Base-by-base conservation (phyloP, 768 basidiomycete genomes). In the Leccinum subgranulosum region DNA sequence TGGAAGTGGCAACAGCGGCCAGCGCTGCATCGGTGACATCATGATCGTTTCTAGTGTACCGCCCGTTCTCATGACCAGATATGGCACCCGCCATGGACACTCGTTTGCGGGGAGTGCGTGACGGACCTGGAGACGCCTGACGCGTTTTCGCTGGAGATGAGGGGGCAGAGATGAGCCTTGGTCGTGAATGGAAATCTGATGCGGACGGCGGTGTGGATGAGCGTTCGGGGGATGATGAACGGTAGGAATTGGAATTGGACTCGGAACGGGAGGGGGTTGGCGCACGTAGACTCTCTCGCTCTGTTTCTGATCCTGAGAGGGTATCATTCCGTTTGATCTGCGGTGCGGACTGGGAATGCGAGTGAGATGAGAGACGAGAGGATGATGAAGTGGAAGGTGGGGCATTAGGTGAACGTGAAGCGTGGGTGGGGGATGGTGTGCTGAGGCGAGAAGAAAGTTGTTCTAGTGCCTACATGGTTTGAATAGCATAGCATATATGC, bases 261-360 rank as follows among this genome's bases (percentile, higher is more conserved):
- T 70, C 66, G 46, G 66, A 65, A 60, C 69, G 59, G 54, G 73
- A 64, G 59, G 73, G 67, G 54, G 70, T 58, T 15, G 67, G 67
- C 7, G 69, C 72, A 67, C 70, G 70, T 39, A 70, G 64, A 39
- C 77, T 80, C 71, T 91, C 89, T 46, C 88, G 84, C 70, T 92
- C 91, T 0, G 90, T 92, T 70, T 92, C 91, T 3, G 89, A 92
- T 31, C 90, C 90, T 7, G 90, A 92, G 54, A 79, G 78, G 31
- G 72, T 75, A 51, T 75, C 74, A 33, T 60, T 60, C 46, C 62
- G 72, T 64, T 58, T 72, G 62, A 64, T 60, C 55, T 63, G 70
- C 9, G 63, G 46, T 65, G 57, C 49, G 41, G 69, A 64, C 6
- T 65, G 63, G 51, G 70, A 57, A 56, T 77, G 69, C 7, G 75